Percentiles rank a stretch among this genome's conserved stretches.
phyloP scores from a whole-genome alignment of 495 filamentous ascomycete genomes.

The Aspergillus steynii region DNA sequence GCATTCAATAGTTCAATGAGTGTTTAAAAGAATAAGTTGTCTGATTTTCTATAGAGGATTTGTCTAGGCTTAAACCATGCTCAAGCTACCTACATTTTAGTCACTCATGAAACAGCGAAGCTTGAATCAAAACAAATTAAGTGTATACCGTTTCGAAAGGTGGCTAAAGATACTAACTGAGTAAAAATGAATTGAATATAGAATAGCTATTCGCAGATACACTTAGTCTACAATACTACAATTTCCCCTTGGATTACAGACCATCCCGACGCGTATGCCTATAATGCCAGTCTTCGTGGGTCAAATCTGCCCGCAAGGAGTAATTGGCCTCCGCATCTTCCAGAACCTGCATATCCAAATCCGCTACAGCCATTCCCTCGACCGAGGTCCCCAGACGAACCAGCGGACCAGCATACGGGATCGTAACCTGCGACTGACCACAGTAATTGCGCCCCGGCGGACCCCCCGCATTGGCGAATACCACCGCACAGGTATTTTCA shows the following conservation, averaged over 20 bases:
- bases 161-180: too few species aligned
- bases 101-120: too few species aligned
- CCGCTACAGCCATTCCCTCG: constrained; percentile 7
- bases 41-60: too few species aligned
- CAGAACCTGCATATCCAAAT: constrained; percentile 4
- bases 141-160: too few species aligned
- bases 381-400: constrained; percentile 4
- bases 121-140: too few species aligned
- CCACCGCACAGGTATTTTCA: constrained; percentile 10
- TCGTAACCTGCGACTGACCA: constrained; percentile 6
- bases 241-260: background rate
- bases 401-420: constrained; percentile 6
- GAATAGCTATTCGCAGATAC: too few species aligned
- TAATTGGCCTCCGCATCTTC: constrained; percentile 10
- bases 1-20: too few species aligned
- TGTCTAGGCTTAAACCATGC: too few species aligned
- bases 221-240: background rate
- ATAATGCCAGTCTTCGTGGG: constrained; percentile 8
- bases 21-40: too few species aligned
- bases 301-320: constrained; percentile 5
- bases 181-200: too few species aligned
- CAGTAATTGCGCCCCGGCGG: constrained; percentile 12
- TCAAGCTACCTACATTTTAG: too few species aligned
- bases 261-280: constrained; percentile 3
- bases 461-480: constrained; percentile 9